Evolutionary conservation across 2,329 filamentous ascomycete species (phyloP), one percentile per base, ranked within the genome.

Genomic region (Ophiognomonia clavigignenti-juglandacearum): DNA sequence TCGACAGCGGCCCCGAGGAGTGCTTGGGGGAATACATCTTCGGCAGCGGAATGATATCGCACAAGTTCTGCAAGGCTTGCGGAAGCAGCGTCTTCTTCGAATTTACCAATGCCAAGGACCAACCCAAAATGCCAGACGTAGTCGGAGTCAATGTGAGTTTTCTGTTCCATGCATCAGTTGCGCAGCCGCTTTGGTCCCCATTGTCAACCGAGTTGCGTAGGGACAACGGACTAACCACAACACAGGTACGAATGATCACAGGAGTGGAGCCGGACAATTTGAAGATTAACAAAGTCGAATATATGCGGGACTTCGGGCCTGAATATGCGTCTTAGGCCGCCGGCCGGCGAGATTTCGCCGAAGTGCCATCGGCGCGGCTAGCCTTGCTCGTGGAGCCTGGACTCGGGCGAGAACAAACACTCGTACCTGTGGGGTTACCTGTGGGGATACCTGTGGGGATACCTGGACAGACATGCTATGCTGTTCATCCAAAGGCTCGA

Each of bases 11-110:
- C 6, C n/a, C 22, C 11, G 36, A 32, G 27, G 37, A 23, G 23
- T 26, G 31, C 6, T 27, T 45, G 23, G 42, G 47, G 2, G 36
- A 41, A 1, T 49, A 49, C n/a, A 29, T 6, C 11, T 49, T 49
- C 14, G 47, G 37, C 3, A 45, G 32, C n/a, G 26, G 31, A 9
- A 23, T 19, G 7, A n/a, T 49, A 11, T 36, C 38, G 47, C 47
- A 49, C 18, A 41, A 37, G 19, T 40, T 49, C 23, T 49, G 47
- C 37, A 40, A 39, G 19, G 11, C 16, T 22, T 49, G 47, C 26
- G 47, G 47, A 4, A 49, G 47, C 42, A 40, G 47, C 19, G 29
- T 45, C 18, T 45, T 49, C 23, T 45, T 49, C 4, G 41, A 45
- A 22, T 34, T 34, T 34, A 16, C 14, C 5, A 7, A 16, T 16